Conservation (phyloP, 257 asterid species). For the Paraleonurus japonicus region DNA sequence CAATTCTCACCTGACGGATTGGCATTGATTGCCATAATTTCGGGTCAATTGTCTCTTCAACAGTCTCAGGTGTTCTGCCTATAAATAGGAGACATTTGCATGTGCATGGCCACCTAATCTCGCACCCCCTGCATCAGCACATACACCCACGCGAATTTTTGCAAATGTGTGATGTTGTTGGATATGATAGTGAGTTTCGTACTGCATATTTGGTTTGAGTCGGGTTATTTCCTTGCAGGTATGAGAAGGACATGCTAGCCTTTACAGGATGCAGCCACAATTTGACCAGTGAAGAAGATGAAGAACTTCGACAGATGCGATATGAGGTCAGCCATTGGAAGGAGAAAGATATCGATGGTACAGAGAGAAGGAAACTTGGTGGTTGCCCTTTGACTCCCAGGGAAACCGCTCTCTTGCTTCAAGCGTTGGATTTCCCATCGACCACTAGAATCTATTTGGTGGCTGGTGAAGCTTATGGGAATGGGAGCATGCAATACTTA, state of each 20-base stretch:
- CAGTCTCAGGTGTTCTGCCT: too few species aligned
- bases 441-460: constrained; percentile 81
- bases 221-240: constrained; percentile 55
- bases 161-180: too few species aligned
- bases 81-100: too few species aligned
- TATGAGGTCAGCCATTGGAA: constrained; percentile 93
- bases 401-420: constrained; percentile 87
- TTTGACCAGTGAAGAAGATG: constrained; percentile 77
- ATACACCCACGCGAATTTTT: too few species aligned
- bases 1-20: too few species aligned
- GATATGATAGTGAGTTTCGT: not conserved
- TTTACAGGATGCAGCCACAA: constrained; percentile 97
- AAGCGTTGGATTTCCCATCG: constrained; percentile 77
- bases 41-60: too few species aligned
- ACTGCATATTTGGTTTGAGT: not conserved
- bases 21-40: too few species aligned
- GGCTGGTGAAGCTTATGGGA: constrained; percentile 95
- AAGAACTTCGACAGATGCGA: constrained; percentile 79
- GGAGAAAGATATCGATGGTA: constrained; percentile 90
- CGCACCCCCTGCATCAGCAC: too few species aligned
- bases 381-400: constrained; percentile 98
- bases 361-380: constrained; percentile 74
- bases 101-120: too few species aligned
- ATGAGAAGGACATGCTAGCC: constrained; percentile 98
- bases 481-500: constrained; percentile 84